Percentiles rank a stretch among this genome's conserved stretches.
These are phyloP conservation scores for Astrothelium subdiscretum DNA, from an alignment of 495 filamentous ascomycete species.

Conservation along the genomic window DNA sequence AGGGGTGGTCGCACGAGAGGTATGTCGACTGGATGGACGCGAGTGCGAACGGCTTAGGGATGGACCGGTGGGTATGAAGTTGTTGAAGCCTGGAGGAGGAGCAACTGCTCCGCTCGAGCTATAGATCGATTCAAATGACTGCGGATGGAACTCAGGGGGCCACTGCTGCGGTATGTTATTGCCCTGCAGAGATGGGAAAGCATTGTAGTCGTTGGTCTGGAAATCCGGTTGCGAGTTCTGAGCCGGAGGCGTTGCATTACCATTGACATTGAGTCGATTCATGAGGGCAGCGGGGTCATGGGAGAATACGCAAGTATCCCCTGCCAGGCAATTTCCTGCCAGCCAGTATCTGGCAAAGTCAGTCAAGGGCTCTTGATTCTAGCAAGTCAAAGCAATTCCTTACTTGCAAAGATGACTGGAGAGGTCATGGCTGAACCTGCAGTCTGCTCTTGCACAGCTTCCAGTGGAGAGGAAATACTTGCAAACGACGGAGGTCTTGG, in stretches of 20 bases:
- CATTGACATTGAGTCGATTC: constrained; percentile 30
- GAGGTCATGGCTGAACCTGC: constrained; percentile 91
- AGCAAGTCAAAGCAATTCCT: constrained; percentile 29
- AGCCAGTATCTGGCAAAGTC: constrained; percentile 69
- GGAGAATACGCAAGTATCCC: constrained; percentile 90
- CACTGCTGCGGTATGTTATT: constrained; percentile 13
- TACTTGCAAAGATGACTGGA: constrained; percentile 97
- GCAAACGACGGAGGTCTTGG: constrained; percentile 70
- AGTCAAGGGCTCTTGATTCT: constrained; percentile 21
- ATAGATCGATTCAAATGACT: background rate
- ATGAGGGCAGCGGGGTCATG: constrained; percentile 67
- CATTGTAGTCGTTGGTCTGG: constrained; percentile 75
- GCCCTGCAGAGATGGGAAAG: constrained; percentile 74
- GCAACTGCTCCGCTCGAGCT: background rate
- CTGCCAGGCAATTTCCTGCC: constrained; percentile 90
- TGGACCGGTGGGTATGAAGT: constrained; percentile 13
- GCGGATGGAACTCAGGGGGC: background rate
- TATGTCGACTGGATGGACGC: constrained; percentile 76
- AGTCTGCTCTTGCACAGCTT: constrained; percentile 87
- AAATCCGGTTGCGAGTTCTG: constrained; percentile 49
- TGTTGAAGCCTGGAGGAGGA: constrained; percentile 50
- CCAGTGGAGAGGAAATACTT: constrained; percentile 92
- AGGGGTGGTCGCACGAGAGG: constrained; percentile 54
- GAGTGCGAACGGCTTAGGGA: constrained; percentile 55
- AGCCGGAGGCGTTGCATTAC: constrained; percentile 42